Evolutionary conservation across 352 stramenopile species (phyloP), one percentile per base, ranked within the genome.

Genomic region (Phytophthora pinifolia): DNA sequence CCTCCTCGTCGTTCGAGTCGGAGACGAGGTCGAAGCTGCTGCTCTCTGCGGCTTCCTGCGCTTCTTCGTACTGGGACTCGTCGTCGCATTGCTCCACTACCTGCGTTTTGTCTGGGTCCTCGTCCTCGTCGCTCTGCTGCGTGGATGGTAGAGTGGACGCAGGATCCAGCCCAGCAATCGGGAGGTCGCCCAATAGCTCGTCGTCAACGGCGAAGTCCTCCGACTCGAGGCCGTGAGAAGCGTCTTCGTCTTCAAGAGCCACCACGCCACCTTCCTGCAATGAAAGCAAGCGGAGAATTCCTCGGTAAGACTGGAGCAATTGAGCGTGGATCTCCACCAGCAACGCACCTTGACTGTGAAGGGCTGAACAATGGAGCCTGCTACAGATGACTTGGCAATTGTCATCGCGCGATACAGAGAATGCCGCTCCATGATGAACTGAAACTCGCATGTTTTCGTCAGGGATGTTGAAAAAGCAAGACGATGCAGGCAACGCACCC

Each of bases 351-450:
- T 70, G 54, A 92, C 63, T 9, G 57, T 59, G 45, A 89, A 90
- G 4, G 78, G 82, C 50, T 89, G 76, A n/a, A 87, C 52, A 22
- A 83, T 52, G 46, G 79, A 70, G 31, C 67, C 76, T 20, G 80
- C 67, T 17, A 70, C 70, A 13, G 80, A 74, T 33, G 72, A 85
- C 62, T 90, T 92, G 42, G 76, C 71, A 37, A 90, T 73, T 12
- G 70, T 73, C 18, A 92, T 77, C 12, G 65, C 72, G 2, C 79
- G 74, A 54, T 74, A 62, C 17, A 62, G 27, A 5, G 65, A 49
- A 52, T 88, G 73, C 9, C 74, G 74, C 53, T 92, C 82, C 41
- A 92, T 67, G 8, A 89, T 59, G 17, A 89, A 70, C 81, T 91
- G 47, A 8, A 59, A 43, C 14, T 59, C 15, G 17, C 14, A 39